phyloP scores from a whole-genome alignment of 2,329 filamentous ascomycete species.

The Colletotrichum destructivum region DNA sequence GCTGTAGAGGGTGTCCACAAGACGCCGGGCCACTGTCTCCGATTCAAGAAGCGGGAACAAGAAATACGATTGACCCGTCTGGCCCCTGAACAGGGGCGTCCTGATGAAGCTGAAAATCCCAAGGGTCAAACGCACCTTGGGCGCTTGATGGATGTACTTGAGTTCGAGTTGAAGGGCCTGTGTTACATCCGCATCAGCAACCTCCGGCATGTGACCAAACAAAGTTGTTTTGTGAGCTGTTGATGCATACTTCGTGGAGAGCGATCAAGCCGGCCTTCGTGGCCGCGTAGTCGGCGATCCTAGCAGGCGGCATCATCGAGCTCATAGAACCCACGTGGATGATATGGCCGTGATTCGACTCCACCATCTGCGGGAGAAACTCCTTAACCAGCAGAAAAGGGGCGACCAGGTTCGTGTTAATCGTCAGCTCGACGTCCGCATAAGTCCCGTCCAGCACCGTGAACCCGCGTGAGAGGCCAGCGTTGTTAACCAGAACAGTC shows the following conservation, averaged over 20 bases:
- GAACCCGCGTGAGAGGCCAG: conserved; percentile 48
- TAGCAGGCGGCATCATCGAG: conserved; percentile 66
- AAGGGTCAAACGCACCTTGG: conserved; percentile 47
- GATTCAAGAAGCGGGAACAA: conserved; percentile 50
- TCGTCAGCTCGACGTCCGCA: conserved; percentile 48
- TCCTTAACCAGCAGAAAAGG: conserved; percentile 71
- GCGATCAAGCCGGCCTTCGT: conserved; percentile 61
- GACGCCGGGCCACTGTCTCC: conserved; percentile 48
- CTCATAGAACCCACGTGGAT: conserved; percentile 73
- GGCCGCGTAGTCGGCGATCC: conserved; percentile 72
- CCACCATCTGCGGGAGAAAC: conserved; percentile 72
- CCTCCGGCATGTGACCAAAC: neutral
- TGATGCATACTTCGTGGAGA: conserved; percentile 29
- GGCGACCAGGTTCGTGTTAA: conserved; percentile 66
- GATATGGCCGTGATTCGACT: conserved; percentile 73
- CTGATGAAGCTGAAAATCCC: conserved; percentile 50
- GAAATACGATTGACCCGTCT: conserved; percentile 46
- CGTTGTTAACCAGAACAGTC: conserved; percentile 54
- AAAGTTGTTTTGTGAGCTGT: neutral
- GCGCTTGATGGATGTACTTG: conserved; percentile 47
- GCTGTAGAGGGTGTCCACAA: conserved; percentile 49
- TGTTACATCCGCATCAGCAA: neutral
- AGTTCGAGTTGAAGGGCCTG: conserved; percentile 50
- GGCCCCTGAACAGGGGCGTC: conserved; percentile 49
- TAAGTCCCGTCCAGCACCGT: conserved; percentile 49